Evolutionary conservation across 2,329 filamentous ascomycete genomes (phyloP).

Genomic region (Saccharata proteae): DNA sequence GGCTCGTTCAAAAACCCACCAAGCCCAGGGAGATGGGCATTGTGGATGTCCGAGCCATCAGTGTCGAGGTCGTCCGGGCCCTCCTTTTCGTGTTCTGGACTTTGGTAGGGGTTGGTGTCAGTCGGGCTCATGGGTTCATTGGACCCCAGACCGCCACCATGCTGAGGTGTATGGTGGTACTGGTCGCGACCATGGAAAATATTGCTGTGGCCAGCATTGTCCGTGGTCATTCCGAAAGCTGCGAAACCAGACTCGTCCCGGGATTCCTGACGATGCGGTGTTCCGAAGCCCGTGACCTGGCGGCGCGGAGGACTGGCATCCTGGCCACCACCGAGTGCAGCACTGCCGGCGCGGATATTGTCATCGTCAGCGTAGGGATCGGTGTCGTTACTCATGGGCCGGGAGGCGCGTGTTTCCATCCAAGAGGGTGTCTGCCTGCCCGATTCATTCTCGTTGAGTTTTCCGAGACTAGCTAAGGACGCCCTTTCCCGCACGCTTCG

Average conservation of each 20-base stretch:
- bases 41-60: conserved; percentile 41
- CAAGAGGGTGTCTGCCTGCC: conserved; percentile 38
- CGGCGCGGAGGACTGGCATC: conserved; percentile 48
- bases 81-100: conserved; percentile 63
- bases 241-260: conserved; percentile 48
- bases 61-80: conserved; percentile 51
- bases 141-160: conserved; percentile 32
- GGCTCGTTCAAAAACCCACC: conserved; percentile 40
- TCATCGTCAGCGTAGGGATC: conserved; percentile 59
- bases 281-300: conserved; percentile 30
- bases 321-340: conserved; percentile 62
- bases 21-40: conserved; percentile 38
- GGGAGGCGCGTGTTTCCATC: conserved; percentile 35
- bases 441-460: conserved; percentile 40
- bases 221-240: conserved; percentile 48
- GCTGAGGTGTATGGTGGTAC: conserved; percentile 42
- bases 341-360: conserved; percentile 52
- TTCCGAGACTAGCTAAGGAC: conserved; percentile 40
- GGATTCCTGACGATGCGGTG: conserved; percentile 35
- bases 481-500: conserved; percentile 41
- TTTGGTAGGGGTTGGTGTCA: conserved; percentile 92
- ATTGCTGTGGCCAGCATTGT: conserved; percentile 45
- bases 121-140: conserved; percentile 65
- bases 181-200: conserved; percentile 46
- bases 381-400: conserved; percentile 49